Evolutionary conservation across 2,329 filamentous ascomycete species (phyloP), one percentile per base, ranked within the genome.

Genomic region (Fusarium graminum): DNA sequence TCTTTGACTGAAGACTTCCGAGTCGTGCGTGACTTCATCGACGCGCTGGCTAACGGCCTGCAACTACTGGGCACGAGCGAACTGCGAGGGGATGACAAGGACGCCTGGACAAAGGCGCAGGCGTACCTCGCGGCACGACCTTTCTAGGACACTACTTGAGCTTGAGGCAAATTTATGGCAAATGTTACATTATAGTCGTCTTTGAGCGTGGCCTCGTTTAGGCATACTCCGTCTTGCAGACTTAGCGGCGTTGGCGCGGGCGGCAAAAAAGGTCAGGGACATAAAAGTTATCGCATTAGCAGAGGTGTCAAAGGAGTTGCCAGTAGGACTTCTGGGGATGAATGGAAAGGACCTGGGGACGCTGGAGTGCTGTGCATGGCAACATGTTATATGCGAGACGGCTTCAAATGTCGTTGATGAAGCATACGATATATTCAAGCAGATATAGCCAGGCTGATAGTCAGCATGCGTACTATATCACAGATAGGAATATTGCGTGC

Each of bases 1-100:
- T 78, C 86, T 43, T 83, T 89, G 63, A 76, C 77, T n/a, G 86
- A 88, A 44, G 88, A 90, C 73, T 78, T 90, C 25, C 81, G 84
- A 11, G 81, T 86, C 25, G 83, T 82, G 40, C 85, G 83, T 65
- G 80, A 80, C 32, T 88, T 90, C 72, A 85, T 90, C 67, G 80
- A 83, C 54, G 86, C 86, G 6, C 74, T 90, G 34, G 80, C 85
- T 65, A 80, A 80, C 19, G 88, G 87, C 40, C 77, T 90, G n/a
- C 82, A 86, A 75, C 82, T 80, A 11, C 74, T 90, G 10, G 80
- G 80, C 47, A 77, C 76, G 28, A 80, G 82, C 52, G 81, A 85
- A 65, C 70, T 89, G 16, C 71, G 80, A 6, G 74, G 78, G 25
- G 75, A 73, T 3, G 83, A 86, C 66, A 85, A 81, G 75, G 74